Evolutionary conservation across 768 basidiomycete genomes (phyloP).

Genomic region (Boletus sp.): DNA sequence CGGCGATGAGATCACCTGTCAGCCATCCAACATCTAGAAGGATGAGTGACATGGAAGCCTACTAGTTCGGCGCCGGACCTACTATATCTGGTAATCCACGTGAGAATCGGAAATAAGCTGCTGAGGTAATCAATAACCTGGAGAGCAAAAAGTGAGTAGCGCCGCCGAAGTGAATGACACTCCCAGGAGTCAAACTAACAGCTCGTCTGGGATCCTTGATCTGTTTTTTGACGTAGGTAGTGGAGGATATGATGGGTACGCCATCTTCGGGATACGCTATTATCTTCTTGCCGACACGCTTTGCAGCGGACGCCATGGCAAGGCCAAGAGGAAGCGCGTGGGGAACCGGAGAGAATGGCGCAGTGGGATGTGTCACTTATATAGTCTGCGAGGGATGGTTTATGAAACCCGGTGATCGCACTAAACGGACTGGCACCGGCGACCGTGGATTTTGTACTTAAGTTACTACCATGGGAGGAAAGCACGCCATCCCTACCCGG

Average conservation of each 20-base stretch:
- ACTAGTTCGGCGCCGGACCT: slow-evolving; percentile 20
- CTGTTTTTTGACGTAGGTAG: slow-evolving; percentile 49
- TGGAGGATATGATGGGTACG: slow-evolving; percentile 58
- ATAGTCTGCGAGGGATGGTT: not conserved
- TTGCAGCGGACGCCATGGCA: slow-evolving; percentile 41
- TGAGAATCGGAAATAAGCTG: slow-evolving; percentile 79
- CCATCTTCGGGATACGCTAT: slow-evolving; percentile 60
- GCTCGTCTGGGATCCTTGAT: slow-evolving; percentile 45
- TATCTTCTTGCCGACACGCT: slow-evolving; percentile 53
- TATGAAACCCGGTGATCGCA: not conserved
- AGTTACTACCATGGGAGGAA: slow-evolving; percentile 14
- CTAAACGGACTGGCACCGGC: not conserved
- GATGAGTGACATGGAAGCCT: not conserved
- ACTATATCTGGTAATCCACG: slow-evolving; percentile 90
- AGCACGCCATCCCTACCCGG: slow-evolving; percentile 16
- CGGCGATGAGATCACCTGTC: slow-evolving; percentile 84
- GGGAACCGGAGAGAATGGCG: not conserved
- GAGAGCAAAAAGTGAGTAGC: not conserved
- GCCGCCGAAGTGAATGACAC: not conserved
- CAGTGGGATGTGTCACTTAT: not conserved
- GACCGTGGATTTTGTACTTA: not conserved
- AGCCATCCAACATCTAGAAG: slow-evolving; percentile 71
- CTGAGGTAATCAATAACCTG: slow-evolving; percentile 64
- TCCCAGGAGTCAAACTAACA: slow-evolving; percentile 33
- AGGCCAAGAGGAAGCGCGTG: not conserved